phyloP scores from a whole-genome alignment of 306 rosid species.

The Acacia melanoxylon region DNA sequence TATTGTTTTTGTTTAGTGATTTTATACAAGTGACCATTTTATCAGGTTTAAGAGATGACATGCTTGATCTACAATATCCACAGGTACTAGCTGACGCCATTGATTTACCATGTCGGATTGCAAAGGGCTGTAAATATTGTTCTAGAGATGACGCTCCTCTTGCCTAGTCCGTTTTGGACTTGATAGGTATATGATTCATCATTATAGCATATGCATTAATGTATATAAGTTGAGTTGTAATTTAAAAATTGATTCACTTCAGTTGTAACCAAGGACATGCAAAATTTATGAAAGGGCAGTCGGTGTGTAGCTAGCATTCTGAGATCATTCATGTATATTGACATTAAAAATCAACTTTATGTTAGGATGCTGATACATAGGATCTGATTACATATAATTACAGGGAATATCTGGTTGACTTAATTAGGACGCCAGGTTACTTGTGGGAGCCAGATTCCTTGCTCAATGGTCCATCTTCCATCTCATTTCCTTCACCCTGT shows the following conservation, averaged over 20 bases:
- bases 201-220: conserved; percentile 13
- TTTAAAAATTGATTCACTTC: conserved; percentile 21
- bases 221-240: background rate
- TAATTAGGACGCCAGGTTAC: conserved; percentile 70
- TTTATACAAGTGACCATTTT: conserved; percentile 1
- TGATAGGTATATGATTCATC: conserved; percentile 48
- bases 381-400: conserved; percentile 30
- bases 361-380: background rate
- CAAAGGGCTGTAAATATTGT: conserved; percentile 85
- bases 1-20: background rate
- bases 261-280: conserved; percentile 4
- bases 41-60: conserved; percentile 11
- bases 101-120: conserved; percentile 81
- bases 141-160: conserved; percentile 71
- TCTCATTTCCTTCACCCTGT: conserved; percentile 80
- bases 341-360: background rate
- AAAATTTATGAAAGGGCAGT: conserved; percentile 7
- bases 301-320: conserved; percentile 4
- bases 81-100: conserved; percentile 79
- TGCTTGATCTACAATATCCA: conserved; percentile 27
- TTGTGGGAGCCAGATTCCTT: conserved; percentile 79
- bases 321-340: background rate
- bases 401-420: conserved; percentile 82
- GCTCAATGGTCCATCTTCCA: conserved; percentile 85
- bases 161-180: conserved; percentile 76